Conservation (phyloP, 129 eudicot genomes). For the Chrysanthemum makinoi region DNA sequence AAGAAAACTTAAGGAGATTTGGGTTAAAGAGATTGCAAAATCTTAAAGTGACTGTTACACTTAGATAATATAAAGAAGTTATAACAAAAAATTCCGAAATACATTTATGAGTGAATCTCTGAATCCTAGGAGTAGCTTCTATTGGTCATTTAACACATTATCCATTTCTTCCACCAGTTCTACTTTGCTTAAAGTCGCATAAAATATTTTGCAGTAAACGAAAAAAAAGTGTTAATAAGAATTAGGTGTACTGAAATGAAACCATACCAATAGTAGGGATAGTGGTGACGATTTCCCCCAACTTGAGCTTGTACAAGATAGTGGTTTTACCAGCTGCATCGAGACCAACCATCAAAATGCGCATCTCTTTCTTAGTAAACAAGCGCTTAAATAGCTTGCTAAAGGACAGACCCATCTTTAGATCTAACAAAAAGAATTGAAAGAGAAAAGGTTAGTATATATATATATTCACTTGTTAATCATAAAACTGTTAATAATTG, state of each 20-base stretch:
- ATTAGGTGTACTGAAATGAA: neutral
- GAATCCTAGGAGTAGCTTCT: neutral
- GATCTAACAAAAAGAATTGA: slow-evolving; percentile 17
- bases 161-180: neutral
- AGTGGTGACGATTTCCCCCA: slow-evolving; percentile 42
- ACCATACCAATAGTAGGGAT: slow-evolving; percentile 41
- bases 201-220: neutral
- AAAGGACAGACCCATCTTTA: slow-evolving; percentile 45
- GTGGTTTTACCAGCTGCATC: slow-evolving; percentile 48
- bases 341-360: slow-evolving; percentile 43
- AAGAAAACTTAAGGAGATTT: no score
- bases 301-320: slow-evolving; percentile 38
- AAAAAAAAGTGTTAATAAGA: neutral
- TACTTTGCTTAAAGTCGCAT: neutral
- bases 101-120: no score
- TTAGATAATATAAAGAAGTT: no score
- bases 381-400: slow-evolving; percentile 41
- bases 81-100: no score
- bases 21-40: no score
- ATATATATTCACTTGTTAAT: neutral
- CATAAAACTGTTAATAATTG: neutral
- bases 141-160: neutral
- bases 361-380: slow-evolving; percentile 39
- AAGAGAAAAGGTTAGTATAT: neutral
- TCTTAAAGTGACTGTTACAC: no score